Evolutionary conservation across 495 filamentous ascomycete genomes (phyloP).

Genomic region (Xylaria sp.): DNA sequence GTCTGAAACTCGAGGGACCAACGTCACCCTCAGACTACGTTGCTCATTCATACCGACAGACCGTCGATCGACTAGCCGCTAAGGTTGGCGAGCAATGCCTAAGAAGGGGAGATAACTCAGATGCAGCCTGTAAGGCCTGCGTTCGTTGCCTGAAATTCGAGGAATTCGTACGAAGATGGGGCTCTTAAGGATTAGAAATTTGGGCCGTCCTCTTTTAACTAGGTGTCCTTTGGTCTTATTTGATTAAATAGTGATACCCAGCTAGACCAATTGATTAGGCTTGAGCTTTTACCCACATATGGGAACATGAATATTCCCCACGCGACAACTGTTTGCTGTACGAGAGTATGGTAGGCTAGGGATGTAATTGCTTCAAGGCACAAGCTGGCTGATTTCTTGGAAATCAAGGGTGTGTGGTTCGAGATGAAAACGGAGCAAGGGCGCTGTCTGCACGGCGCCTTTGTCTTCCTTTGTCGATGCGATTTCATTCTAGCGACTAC

Average conservation of each 20-base stretch:
- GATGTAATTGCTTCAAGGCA: not conserved
- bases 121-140: not conserved
- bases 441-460: not conserved
- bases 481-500: not conserved
- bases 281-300: not conserved
- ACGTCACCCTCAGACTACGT: constrained; percentile 32
- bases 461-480: constrained; percentile 6
- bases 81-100: constrained; percentile 22
- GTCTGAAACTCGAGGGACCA: constrained; percentile 31
- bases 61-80: constrained; percentile 22
- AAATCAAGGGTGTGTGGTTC: not conserved
- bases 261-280: not conserved
- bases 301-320: not conserved
- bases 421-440: constrained; percentile 7
- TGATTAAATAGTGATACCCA: constrained; percentile 16
- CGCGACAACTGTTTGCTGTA: not conserved
- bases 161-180: constrained; percentile 35
- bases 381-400: not conserved
- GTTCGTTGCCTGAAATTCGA: constrained; percentile 33
- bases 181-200: constrained; percentile 14
- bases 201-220: not conserved
- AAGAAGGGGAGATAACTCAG: not conserved
- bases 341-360: not conserved
- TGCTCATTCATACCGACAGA: constrained; percentile 31
- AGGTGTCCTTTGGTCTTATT: not conserved